Percentiles rank a stretch among this genome's conserved stretches.
These are phyloP conservation scores for Bruguiera gymnorhiza DNA, from an alignment of 345 rosid species.

Conservation along the genomic window DNA sequence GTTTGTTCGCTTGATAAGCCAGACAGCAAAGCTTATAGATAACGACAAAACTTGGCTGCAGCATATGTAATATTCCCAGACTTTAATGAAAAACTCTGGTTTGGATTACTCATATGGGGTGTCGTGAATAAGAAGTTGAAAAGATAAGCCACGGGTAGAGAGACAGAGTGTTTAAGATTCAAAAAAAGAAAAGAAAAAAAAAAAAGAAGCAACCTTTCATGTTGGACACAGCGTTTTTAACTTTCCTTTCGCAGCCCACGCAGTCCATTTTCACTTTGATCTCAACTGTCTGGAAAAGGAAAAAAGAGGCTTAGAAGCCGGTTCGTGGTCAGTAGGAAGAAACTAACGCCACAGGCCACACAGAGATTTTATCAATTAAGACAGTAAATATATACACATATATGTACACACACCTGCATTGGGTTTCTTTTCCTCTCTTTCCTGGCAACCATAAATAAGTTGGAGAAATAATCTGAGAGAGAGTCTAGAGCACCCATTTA, in stretches of 20 bases:
- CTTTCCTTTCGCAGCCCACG: slow-evolving; percentile 54
- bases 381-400: too few species aligned
- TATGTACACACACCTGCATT: slow-evolving; percentile 37
- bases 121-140: too few species aligned
- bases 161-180: neutral
- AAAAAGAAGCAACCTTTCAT: slow-evolving; percentile 40
- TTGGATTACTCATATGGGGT: too few species aligned
- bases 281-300: slow-evolving; percentile 41
- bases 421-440: slow-evolving; percentile 40
- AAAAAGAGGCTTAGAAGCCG: neutral
- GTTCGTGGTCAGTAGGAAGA: neutral
- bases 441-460: slow-evolving; percentile 27
- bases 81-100: neutral
- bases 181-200: neutral
- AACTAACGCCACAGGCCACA: neutral
- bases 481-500: slow-evolving; percentile 47
- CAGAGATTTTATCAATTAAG: neutral
- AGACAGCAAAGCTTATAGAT: too few species aligned
- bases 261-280: slow-evolving; percentile 65
- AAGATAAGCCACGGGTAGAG: neutral
- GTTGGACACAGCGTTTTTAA: slow-evolving; percentile 38
- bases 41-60: too few species aligned
- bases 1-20: too few species aligned
- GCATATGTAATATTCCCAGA: too few species aligned
- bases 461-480: slow-evolving; percentile 27